Conservation (phyloP, 2,329 filamentous ascomycete genomes). For the Talaromyces sp. region DNA sequence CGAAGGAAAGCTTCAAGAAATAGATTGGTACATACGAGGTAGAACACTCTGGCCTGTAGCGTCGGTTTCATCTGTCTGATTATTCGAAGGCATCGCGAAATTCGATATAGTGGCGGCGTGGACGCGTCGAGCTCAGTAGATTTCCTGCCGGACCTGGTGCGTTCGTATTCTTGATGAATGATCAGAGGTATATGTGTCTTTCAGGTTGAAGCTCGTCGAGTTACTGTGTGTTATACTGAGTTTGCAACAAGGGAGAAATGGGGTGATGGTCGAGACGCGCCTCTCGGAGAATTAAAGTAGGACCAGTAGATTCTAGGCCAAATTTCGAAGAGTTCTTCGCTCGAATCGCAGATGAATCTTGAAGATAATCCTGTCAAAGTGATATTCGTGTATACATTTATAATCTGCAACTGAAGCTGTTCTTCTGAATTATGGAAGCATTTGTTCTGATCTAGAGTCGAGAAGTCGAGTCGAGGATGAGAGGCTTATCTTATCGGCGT, state of each 20-base stretch:
- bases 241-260: background rate
- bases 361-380: background rate
- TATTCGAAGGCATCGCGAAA: slow-evolving; percentile 16
- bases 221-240: background rate
- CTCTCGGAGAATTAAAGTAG: background rate
- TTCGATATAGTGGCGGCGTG: background rate
- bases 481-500: slow-evolving; percentile 16
- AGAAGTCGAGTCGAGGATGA: background rate
- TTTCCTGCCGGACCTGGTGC: too few relatives aligned
- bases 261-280: background rate
- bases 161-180: background rate
- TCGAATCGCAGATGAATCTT: background rate
- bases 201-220: background rate
- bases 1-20: background rate
- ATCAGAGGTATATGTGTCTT: background rate
- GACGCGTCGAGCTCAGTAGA: background rate
- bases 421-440: background rate
- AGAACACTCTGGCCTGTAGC: slow-evolving; percentile 20
- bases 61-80: slow-evolving; percentile 6
- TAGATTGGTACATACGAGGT: slow-evolving; percentile 9
- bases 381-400: background rate
- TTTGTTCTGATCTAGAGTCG: background rate
- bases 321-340: background rate
- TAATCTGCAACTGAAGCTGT: background rate
- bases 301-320: background rate